Evolutionary conservation across 495 filamentous ascomycete genomes (phyloP), one percentile per base, ranked within the genome.

Genomic region (Podospora sp.): DNA sequence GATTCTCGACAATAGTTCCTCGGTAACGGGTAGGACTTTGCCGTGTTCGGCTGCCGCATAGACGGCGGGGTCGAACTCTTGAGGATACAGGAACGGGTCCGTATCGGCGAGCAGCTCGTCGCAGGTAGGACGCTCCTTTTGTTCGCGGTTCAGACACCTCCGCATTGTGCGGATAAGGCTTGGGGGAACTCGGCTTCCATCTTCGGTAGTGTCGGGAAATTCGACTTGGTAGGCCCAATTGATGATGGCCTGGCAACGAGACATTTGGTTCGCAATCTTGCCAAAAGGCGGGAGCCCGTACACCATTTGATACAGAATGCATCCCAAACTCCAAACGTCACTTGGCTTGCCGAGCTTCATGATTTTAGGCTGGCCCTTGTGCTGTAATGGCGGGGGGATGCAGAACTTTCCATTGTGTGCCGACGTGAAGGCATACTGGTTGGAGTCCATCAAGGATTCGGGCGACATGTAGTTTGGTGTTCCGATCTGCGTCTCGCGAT

Each of bases 401-500:
- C 86, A 82, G 65, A 86, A 76, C 6, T 87, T 83, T 58, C 85
- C 68, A 72, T 77, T 76, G 56, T 73, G 66, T 14, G 74, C 74
- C 25, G 76, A 73, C 0, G 67, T 76, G 59, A 76, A 71, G 65
- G 76, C 76, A 65, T 78, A 78, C 27, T 79, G 88, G 70, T 96
- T 97, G 3, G 89, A 93, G 77, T 99, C 96, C 67, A 94, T 86
- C 70, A 98, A 82, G 22, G 91, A 91, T 76, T 99, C 95, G 0
- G 95, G 95, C 2, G 92, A 94, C 96, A 99, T 98, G 83, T 98
- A 99, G 75, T 97, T 99, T 1, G 96, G 93, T 1, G 95, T 99
- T 26, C 95, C 95, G 65, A 97, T 88, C 77, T 97, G 92, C 20
- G 90, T 90, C 71, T 99, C 96, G 64, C 95, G 91, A 76, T 99